Evolutionary conservation across 2,329 filamentous ascomycete genomes (phyloP).

Genomic region (Xylaria digitata): DNA sequence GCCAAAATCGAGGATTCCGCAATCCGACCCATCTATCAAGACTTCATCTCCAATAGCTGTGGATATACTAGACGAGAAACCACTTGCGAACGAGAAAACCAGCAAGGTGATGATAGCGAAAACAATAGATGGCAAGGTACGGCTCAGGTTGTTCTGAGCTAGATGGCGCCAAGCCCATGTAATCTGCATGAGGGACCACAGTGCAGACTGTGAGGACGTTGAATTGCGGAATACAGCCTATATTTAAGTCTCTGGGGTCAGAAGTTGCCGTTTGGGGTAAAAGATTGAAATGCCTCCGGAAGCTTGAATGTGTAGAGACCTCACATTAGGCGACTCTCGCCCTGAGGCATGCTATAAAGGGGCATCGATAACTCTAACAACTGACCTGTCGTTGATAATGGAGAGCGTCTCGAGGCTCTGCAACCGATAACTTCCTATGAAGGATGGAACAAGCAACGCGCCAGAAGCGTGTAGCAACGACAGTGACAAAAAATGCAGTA

Average conservation of each 20-base stretch:
- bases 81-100: not conserved
- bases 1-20: not conserved
- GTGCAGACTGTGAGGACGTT: not conserved
- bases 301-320: too few species aligned
- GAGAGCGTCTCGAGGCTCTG: not conserved
- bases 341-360: too few species aligned
- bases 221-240: constrained; percentile 26
- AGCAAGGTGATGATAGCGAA: not conserved
- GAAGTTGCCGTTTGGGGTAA: too few species aligned
- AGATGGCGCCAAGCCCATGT: constrained; percentile 11
- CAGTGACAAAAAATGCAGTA: constrained; percentile 21
- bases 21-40: not conserved
- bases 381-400: constrained; percentile 29
- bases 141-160: not conserved
- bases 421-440: not conserved
- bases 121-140: not conserved
- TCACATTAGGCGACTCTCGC: too few species aligned
- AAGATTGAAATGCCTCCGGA: too few species aligned
- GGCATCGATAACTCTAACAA: too few species aligned
- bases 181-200: constrained; percentile 3
- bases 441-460: constrained; percentile 1
- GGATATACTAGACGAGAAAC: constrained; percentile 20
- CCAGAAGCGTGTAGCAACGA: constrained; percentile 23
- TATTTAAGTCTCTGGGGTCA: too few species aligned
- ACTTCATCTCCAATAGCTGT: constrained; percentile 16